Base-by-base conservation (phyloP, 2,329 filamentous ascomycete genomes). In the Mollisia scopiformis region DNA sequence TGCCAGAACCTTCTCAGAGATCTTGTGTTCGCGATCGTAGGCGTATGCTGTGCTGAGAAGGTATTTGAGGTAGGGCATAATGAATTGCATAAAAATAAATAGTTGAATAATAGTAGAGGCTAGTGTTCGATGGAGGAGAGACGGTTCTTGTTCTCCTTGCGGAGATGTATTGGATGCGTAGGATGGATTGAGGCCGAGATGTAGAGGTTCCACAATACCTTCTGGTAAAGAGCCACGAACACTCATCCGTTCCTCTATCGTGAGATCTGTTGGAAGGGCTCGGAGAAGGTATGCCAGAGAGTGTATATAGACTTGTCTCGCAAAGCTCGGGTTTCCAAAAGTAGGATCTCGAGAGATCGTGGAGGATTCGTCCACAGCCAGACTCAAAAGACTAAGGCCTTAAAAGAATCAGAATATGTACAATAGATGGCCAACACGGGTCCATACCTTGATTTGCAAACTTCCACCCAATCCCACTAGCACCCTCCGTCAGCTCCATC, bases 11-110 rank as follows among this genome's bases (percentile, higher is more conserved):
- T 82, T 81, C 69, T 88, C 83, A 0, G 82, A 86, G 62, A 93
- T 79, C 63, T 84, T 84, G 74, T 92, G 84, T 66, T 86, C 81
- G 16, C 87, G 82, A 71, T 93, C 89, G 64, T 88, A 88, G 52
- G 81, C 77, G 63, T 87, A 88, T 16, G 82, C 78, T 16, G 81
- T 74, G 16, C 78, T 78, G 14, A 88, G 66, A 13, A 89, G 72
- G 4, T 82, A 68, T 64, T 84, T 80, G 31, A 87, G 69, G 68
- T 88, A 89, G 1, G 88, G 87, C 11, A 88, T 72, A 16, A 89
- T 63, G 51, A 89, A 79, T 56, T 88, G 84, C 27, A 86, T 59
- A 7, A 88, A 66, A 5, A 91, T 72, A 65, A 90, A 86, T 1
- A 86, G 57, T 33, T 84, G 80, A 50, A 89, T 74, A 7, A 89